phyloP scores from a whole-genome alignment of 257 asterid genomes.

The Solanum clarkiae region DNA sequence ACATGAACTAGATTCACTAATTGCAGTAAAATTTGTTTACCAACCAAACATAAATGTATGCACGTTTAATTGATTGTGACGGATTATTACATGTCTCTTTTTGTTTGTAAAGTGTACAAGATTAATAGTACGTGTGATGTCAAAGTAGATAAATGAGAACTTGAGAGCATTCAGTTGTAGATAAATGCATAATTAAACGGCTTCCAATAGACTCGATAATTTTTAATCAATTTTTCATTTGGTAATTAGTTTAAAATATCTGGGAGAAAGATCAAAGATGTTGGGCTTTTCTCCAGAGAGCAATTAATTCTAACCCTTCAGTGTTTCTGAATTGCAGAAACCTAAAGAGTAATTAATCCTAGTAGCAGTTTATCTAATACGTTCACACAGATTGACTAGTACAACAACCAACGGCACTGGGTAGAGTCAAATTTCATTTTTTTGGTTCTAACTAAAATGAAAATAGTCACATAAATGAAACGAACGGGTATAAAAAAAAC shows the following conservation, averaged over 20 bases:
- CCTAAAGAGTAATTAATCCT: too few relatives aligned
- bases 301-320: too few relatives aligned
- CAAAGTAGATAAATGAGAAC: not conserved
- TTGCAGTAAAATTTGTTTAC: not conserved
- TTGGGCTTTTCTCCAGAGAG: too few relatives aligned
- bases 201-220: not conserved
- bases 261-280: too few relatives aligned
- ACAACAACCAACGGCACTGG: too few relatives aligned
- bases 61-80: not conserved
- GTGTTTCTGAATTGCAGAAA: too few relatives aligned
- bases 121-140: not conserved
- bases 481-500: not conserved
- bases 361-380: too few relatives aligned
- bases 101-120: not conserved
- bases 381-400: too few relatives aligned
- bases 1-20: too few relatives aligned
- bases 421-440: too few relatives aligned
- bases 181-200: too few relatives aligned
- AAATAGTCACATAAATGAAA: not conserved
- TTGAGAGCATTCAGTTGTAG: not conserved
- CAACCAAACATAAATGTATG: not conserved
- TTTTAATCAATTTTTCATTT: not conserved
- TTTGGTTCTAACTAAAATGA: not conserved
- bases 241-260: too few relatives aligned
- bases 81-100: not conserved